Percentiles rank a stretch among this genome's conserved stretches.
phyloP scores from a whole-genome alignment of 2,329 filamentous ascomycete species.

The Coniochaeta ligniaria region DNA sequence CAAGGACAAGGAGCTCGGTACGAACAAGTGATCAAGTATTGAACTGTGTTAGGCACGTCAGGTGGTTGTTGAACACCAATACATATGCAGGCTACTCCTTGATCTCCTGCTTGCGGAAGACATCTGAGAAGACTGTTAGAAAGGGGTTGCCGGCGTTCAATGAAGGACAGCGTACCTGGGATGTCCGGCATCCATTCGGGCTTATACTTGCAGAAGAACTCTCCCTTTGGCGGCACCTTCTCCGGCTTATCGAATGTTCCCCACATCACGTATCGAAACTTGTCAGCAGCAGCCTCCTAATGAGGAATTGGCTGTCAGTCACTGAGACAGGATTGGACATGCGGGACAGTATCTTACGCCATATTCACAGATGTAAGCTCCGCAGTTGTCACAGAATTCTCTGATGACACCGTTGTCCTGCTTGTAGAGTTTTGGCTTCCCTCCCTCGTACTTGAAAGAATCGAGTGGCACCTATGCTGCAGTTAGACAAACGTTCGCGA shows the following conservation, averaged over 20 bases:
- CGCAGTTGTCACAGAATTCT: conserved; percentile 23
- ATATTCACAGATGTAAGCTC: conserved; percentile 24
- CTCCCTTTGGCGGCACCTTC: conserved; percentile 41
- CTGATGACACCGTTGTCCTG: conserved; percentile 23
- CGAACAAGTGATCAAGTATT: background rate
- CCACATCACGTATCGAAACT: conserved; percentile 33
- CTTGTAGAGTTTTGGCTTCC: conserved; percentile 18
- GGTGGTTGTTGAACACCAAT: too few relatives aligned
- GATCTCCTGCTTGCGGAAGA: conserved; percentile 38
- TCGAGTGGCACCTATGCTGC: conserved; percentile 15
- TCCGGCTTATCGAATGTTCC: conserved; percentile 43
- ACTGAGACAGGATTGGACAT: background rate
- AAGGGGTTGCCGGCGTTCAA: background rate
- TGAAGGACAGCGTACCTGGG: conserved; percentile 23
- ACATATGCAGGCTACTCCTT: conserved; percentile 32
- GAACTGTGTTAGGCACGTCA: background rate
- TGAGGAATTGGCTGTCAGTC: background rate
- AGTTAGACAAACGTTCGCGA: background rate
- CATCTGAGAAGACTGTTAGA: conserved; percentile 15
- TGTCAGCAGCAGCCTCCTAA: conserved; percentile 34
- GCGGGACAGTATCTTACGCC: conserved; percentile 12
- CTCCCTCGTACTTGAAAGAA: conserved; percentile 17
- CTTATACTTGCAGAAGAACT: conserved; percentile 44
- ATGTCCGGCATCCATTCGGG: conserved; percentile 44
- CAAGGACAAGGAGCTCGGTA: conserved; percentile 1